Base-by-base conservation (phyloP, 768 basidiomycete genomes). In the Harrya chromipes region DNA sequence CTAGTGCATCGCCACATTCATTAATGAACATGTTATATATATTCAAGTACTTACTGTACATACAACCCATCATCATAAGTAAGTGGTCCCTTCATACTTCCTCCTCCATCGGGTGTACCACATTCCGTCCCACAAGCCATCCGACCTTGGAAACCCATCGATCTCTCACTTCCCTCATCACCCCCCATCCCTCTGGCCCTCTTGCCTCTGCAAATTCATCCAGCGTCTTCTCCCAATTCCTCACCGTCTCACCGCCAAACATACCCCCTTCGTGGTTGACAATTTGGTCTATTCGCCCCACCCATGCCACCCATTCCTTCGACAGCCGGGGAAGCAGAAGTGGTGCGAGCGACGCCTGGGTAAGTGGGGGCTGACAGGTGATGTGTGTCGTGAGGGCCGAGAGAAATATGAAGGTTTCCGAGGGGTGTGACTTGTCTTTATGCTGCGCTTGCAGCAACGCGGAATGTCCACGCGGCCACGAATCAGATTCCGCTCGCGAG, bases 291-390 rank as follows among this genome's bases (percentile, higher is more conserved):
- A 93, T 75, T 40, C 76, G 76, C 34, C 80, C 74, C 17, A 90
- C 73, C 90, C 90, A 93, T 13, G 81, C 82, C 43, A 72, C 77
- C 90, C 90, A 92, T 63, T 93, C 90, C 44, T 83, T 76, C 8
- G 74, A 58, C 23, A 93, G 67, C 10, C 87, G 83, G 2, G 83
- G 79, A 40, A 85, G 72, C 10, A 92, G 66, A 37, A 79, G 67
- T 2, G 80, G 81, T 10, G 67, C 74, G 37, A 90, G 71, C 43
- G 77, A 75, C 13, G 78, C 71, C 57, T 85, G 83, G 7, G 84
- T 72, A 10, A 91, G 74, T 3, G 82, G 68, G 2, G 87, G 86
- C 57, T 90, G 87, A 2, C 78, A 75, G 9, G 85, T 69, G 43
- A 88, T 70, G 55, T 88, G 85, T 34, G 80, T 75, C 7, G 80